Percentiles rank a stretch among this genome's conserved stretches.
phyloP scores from a whole-genome alignment of 2,329 filamentous ascomycete species.

The Aspergillus sp. region DNA sequence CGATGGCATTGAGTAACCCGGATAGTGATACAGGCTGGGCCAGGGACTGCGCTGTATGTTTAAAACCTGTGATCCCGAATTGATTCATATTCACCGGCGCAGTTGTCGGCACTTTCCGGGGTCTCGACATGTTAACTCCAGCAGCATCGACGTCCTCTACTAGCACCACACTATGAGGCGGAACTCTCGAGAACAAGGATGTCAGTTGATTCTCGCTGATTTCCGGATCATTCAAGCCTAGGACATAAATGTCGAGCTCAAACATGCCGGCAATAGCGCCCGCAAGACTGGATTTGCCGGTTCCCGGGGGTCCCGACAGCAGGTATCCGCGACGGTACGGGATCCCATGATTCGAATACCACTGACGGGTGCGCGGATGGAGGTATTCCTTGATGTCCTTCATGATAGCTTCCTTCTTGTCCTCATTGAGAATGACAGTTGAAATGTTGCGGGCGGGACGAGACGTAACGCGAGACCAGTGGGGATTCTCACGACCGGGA shows the following conservation, averaged over 20 bases:
- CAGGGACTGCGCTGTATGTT: conserved; percentile 17
- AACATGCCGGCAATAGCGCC: conserved; percentile 67
- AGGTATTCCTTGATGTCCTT: conserved; percentile 77
- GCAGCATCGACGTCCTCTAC: conserved; percentile 70
- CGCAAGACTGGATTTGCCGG: conserved; percentile 70
- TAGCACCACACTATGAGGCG: conserved; percentile 63
- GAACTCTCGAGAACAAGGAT: conserved; percentile 60
- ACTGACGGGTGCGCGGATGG: conserved; percentile 62
- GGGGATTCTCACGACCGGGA: conserved; percentile 41
- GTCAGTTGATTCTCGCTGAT: conserved; percentile 63
- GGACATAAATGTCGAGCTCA: conserved; percentile 65
- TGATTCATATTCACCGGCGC: background rate
- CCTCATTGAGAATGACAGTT: conserved; percentile 45
- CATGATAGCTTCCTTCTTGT: conserved; percentile 66
- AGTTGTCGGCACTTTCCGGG: background rate
- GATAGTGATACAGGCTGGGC: conserved; percentile 49
- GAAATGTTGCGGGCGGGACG: conserved; percentile 64
- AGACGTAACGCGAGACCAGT: conserved; percentile 59
- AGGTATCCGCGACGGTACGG: conserved; percentile 75
- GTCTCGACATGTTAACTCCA: conserved; percentile 46
- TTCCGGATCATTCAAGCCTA: conserved; percentile 59
- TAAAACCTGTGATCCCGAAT: background rate
- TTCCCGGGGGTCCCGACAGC: conserved; percentile 73
- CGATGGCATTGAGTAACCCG: conserved; percentile 76
- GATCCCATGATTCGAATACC: conserved; percentile 75